Evolutionary conservation across 345 rosid species (phyloP).

Genomic region (Barbarea vulgaris): DNA sequence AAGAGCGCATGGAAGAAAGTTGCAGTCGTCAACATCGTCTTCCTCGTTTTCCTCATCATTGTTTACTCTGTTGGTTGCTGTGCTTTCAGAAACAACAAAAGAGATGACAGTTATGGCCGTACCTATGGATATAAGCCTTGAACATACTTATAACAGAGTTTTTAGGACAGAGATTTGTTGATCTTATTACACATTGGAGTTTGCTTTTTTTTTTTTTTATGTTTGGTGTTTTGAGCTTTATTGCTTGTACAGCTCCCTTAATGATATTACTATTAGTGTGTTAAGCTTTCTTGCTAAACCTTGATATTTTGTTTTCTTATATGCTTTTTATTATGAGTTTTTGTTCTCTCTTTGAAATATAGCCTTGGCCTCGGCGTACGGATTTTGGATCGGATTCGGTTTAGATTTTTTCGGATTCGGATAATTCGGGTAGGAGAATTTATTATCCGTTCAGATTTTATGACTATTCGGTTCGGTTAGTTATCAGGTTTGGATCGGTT

Average conservation of each 20-base stretch:
- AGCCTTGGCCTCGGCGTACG: too few species aligned
- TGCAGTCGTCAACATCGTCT: slow-evolving; percentile 70
- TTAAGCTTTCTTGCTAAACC: slow-evolving; percentile 21
- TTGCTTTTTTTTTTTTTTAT: slow-evolving; percentile 3
- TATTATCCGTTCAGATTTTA: too few species aligned
- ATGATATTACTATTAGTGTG: slow-evolving; percentile 22
- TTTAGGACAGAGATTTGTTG: slow-evolving; percentile 37
- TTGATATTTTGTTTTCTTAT: slow-evolving; percentile 24
- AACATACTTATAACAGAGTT: not conserved
- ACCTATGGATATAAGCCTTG: slow-evolving; percentile 45
- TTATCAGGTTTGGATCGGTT: too few species aligned
- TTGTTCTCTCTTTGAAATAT: not conserved
- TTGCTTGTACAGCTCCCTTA: slow-evolving; percentile 33
- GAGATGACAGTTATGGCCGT: slow-evolving; percentile 46
- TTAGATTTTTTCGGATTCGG: too few species aligned
- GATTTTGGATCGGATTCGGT: too few species aligned
- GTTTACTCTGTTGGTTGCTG: slow-evolving; percentile 94
- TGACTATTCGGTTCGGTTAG: too few species aligned
- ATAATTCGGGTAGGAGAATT: too few species aligned
- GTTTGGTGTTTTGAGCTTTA: slow-evolving; percentile 29
- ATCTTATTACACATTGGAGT: slow-evolving; percentile 4
- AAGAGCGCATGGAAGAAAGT: slow-evolving; percentile 93
- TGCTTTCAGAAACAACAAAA: slow-evolving; percentile 87
- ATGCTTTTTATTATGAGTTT: slow-evolving; percentile 8
- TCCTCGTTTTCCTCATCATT: slow-evolving; percentile 83